Base-by-base conservation (phyloP, 768 basidiomycete species). In the Mycena venus region DNA sequence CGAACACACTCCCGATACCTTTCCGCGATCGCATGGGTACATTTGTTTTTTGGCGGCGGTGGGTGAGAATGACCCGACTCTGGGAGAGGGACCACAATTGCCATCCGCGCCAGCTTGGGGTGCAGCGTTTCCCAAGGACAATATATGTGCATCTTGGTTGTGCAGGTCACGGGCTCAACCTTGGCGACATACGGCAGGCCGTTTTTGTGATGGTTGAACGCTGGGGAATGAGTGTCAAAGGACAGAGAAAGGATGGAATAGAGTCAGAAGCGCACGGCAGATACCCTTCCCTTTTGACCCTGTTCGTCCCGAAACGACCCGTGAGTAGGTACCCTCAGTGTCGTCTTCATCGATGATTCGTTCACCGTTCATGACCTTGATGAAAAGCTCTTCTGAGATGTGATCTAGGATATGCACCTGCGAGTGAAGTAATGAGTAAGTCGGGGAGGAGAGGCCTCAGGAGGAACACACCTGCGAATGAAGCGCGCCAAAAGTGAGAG, bases 251-350 rank as follows among this genome's bases (percentile, higher is more conserved):
- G 23, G 21, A n/a, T 58, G 27, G 42, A 42, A 17, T 14, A 23
- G 47, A 49, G n/a, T n/a, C n/a, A 6, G 47, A 23, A 2, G 6
- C 66, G 6, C 55, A 68, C 55, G 55, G 55, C 66, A 68, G 15
- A 12, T 17, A 15, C 27, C 12, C 36, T 42, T 42, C 29, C 55
- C 66, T 27, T 68, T 58, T 27, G 44, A 0, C 19, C 68, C 68
- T 10, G 65, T 67, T 67, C 53, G 65, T 67, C 56, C 68, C 17
- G 68, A 68, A 68, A 68, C 68, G 11, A 68, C 68, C 56, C 68
- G 0, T 17, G 68, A 68, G 58, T 58, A 68, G n/a, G 55, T 60
- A 60, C 68, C 68, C 3, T 44, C 12, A 44, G 42, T 61, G 60
- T 70, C 68, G 8, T 61, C 68, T 14, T 61, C 68, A 17, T 70